phyloP scores from a whole-genome alignment of 2,329 filamentous ascomycete species.

The Aureobasidium mangrovei region DNA sequence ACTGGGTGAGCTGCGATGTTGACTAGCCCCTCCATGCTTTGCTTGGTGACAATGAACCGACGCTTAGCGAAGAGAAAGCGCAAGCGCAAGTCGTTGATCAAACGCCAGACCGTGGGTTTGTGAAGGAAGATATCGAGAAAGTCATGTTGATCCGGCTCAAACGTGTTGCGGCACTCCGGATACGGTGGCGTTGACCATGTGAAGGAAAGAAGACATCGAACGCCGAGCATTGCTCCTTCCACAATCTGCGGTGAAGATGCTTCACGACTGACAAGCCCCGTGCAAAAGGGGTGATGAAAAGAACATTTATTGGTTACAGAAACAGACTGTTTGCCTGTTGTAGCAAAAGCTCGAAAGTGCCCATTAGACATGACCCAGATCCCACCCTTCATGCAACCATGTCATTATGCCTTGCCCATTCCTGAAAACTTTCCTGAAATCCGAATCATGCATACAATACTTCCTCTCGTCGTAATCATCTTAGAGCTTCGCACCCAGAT shows the following conservation, averaged over 20 bases:
- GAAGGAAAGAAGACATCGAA: too few relatives aligned
- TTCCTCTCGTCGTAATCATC: background rate
- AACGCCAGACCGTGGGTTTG: background rate
- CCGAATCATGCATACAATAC: background rate
- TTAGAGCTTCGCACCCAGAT: slow-evolving; percentile 67
- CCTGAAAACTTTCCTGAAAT: background rate
- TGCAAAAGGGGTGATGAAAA: background rate
- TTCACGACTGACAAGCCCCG: background rate
- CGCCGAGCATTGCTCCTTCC: too few relatives aligned
- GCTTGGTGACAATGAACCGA: background rate
- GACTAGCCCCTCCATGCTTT: background rate
- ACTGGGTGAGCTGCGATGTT: background rate
- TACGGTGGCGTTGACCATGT: too few relatives aligned
- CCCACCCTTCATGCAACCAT: slow-evolving; percentile 8
- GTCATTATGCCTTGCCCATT: background rate
- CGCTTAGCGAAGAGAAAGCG: background rate
- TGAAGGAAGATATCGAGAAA: background rate
- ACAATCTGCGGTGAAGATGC: too few relatives aligned
- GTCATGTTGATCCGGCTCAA: too few relatives aligned
- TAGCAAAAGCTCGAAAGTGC: background rate
- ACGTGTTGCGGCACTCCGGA: too few relatives aligned
- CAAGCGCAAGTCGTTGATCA: background rate
- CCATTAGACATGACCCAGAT: slow-evolving; percentile 8
- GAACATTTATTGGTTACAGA: background rate
- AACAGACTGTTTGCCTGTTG: background rate